Evolutionary conservation across 495 filamentous ascomycete genomes (phyloP), one percentile per base, ranked within the genome.

Genomic region (Evernia prunastri): DNA sequence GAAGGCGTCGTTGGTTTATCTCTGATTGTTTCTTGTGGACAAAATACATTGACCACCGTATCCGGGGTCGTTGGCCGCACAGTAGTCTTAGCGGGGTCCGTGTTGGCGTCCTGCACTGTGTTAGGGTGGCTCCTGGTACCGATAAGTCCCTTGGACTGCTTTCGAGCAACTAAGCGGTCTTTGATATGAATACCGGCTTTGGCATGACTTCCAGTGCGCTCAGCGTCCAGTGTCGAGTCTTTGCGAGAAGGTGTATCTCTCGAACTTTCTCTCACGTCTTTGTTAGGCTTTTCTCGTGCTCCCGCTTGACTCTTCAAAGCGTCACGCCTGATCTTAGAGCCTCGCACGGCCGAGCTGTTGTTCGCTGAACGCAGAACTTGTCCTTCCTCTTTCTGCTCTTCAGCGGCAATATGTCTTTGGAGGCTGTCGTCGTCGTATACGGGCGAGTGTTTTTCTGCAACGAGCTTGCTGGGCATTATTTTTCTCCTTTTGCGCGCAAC

Each of bases 361-460:
- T 49, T 56, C 8, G 35, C n/a, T 12, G 18, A 43, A 36, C 2
- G 36, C 27, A 11, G 29, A 39, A 10, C n/a, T 1, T 33, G 51
- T 42, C 51, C 23, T 35, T 33, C 27, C 23, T 59, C 54, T 35
- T 25, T 25, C 42, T 25, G 31, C 15, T 31, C 58, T 35, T 60
- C 61, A 43, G 61, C 47, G 33, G 66, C 62, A 65, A 64, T 56
- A 35, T 65, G 62, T 53, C 42, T 60, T 65, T 68, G 66, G 31
- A 69, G 61, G 58, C 60, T 61, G 37, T 45, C 58, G 43, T 68
- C 61, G 47, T 68, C 66, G 51, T 53, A 65, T 11, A 64, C 57
- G 2, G 31, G 37, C 51, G 42, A 47, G 33, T 20, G 13, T 4
- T 57, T 39, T 3, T 63, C 40, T 35, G 27, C 29, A 27, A 43